phyloP scores from a whole-genome alignment of 192 early-diverging fungal genomes.

The Spizellomyces punctatus region DNA sequence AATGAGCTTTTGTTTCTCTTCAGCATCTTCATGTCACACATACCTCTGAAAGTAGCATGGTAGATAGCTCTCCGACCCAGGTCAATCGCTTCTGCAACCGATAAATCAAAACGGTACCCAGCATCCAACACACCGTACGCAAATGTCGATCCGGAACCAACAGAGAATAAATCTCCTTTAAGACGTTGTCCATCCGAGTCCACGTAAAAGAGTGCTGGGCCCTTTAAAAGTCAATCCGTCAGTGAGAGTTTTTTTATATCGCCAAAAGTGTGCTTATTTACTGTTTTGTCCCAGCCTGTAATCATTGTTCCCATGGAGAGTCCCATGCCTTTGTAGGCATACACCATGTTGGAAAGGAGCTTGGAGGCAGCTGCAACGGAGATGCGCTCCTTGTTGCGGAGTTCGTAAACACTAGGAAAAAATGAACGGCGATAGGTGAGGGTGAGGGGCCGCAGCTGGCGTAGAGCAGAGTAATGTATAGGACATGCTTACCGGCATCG shows the following conservation, averaged over 20 bases:
- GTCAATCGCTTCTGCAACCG: constrained; percentile 84
- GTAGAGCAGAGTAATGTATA: background rate
- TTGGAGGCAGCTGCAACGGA: constrained; percentile 98
- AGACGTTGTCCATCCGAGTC: constrained; percentile 93
- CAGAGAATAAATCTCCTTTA: constrained; percentile 88
- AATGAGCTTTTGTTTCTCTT: too few relatives aligned
- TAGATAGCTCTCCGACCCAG: constrained; percentile 89
- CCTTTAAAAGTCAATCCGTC: constrained; percentile 45
- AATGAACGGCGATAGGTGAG: background rate
- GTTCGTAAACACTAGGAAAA: constrained; percentile 78
- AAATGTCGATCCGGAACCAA: constrained; percentile 98
- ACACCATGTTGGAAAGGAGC: constrained; percentile 94
- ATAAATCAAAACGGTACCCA: constrained; percentile 82
- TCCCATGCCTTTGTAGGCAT: constrained; percentile 98
- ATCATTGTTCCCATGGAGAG: constrained; percentile 99
- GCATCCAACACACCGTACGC: constrained; percentile 97
- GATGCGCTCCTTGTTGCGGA: constrained; percentile 98
- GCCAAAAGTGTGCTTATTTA: constrained; percentile 25
- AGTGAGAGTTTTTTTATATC: background rate
- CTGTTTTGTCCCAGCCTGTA: constrained; percentile 95
- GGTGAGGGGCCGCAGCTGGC: background rate
- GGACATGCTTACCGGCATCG: constrained; percentile 63
- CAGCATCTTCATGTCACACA: constrained; percentile 30
- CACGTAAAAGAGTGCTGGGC: constrained; percentile 93
- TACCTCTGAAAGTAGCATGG: constrained; percentile 95